These are phyloP conservation scores for Eremomyces bilateralis DNA, from an alignment of 495 filamentous ascomycete genomes.

Conservation along the genomic window DNA sequence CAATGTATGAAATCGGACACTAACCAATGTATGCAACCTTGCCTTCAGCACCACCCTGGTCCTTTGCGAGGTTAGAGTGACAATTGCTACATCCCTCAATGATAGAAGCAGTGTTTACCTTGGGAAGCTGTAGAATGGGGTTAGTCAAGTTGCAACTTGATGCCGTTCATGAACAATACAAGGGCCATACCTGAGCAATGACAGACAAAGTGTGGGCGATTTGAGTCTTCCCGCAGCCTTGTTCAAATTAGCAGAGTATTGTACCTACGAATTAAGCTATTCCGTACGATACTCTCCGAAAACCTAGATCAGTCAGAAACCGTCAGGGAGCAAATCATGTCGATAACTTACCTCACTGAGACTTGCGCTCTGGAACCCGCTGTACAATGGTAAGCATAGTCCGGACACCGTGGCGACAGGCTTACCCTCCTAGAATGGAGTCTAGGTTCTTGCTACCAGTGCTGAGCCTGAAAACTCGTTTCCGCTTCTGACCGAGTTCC, in stretches of 20 bases:
- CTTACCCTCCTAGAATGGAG: conserved; percentile 43
- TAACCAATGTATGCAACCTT: conserved; percentile 58
- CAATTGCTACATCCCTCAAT: too few relatives aligned
- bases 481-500: conserved; percentile 46
- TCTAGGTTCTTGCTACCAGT: conserved; percentile 63
- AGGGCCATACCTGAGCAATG: conserved; percentile 20
- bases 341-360: conserved; percentile 42
- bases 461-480: conserved; percentile 44
- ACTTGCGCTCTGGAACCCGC: conserved; percentile 61
- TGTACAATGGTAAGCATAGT: too few relatives aligned
- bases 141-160: neutral
- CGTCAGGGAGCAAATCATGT: neutral
- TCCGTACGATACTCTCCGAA: conserved; percentile 45
- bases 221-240: conserved; percentile 47
- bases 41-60: conserved; percentile 52
- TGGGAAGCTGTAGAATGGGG: too few relatives aligned
- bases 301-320: conserved; percentile 16
- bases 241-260: too few relatives aligned
- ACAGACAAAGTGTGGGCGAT: conserved; percentile 20
- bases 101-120: too few relatives aligned
- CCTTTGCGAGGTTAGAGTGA: conserved; percentile 15
- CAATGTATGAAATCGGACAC: neutral
- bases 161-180: neutral
- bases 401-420: too few relatives aligned
- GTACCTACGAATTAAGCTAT: neutral